Conservation (phyloP, 2,329 filamentous ascomycete genomes). For the Microcyclospora tardicrescens region DNA sequence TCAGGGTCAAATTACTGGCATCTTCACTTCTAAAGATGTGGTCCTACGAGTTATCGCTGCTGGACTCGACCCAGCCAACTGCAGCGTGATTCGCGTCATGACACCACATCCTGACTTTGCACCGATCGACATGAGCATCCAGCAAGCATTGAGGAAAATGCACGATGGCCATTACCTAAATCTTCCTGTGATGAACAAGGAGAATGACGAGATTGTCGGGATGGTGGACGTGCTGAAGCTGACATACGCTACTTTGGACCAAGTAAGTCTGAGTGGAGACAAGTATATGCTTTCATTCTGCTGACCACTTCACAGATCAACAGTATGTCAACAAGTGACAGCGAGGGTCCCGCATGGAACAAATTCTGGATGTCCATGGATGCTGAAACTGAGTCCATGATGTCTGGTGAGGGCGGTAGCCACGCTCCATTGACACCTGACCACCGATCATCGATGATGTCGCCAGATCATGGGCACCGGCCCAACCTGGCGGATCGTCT, state of each 20-base stretch:
- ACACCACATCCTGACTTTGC: conserved; percentile 98
- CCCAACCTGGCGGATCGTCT: conserved; percentile 46
- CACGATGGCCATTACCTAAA: conserved; percentile 98
- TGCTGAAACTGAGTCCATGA: conserved; percentile 87
- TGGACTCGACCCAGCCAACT: conserved; percentile 82
- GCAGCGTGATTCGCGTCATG: conserved; percentile 98
- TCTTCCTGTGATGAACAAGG: conserved; percentile 87
- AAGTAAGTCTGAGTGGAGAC: conserved; percentile 43
- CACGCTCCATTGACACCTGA: conserved; percentile 53
- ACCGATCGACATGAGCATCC: conserved; percentile 97
- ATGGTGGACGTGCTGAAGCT: conserved; percentile 99
- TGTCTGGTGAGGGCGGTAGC: conserved; percentile 79
- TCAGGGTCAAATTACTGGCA: conserved; percentile 92
- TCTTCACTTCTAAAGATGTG: conserved; percentile 99
- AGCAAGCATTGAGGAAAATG: conserved; percentile 96
- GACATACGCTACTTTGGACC: conserved; percentile 93
- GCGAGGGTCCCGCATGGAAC: conserved; percentile 95
- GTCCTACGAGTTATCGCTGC: conserved; percentile 95
- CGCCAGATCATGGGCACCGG: conserved; percentile 55
- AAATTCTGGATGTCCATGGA: conserved; percentile 98
- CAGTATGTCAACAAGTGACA: conserved; percentile 77
- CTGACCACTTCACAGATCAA: conserved; percentile 46
- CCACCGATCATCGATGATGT: conserved; percentile 59
- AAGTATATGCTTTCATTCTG: not conserved
- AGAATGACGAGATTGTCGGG: conserved; percentile 89